Evolutionary conservation across 306 rosid genomes (phyloP).

Genomic region (Pyrus bretschneideri): DNA sequence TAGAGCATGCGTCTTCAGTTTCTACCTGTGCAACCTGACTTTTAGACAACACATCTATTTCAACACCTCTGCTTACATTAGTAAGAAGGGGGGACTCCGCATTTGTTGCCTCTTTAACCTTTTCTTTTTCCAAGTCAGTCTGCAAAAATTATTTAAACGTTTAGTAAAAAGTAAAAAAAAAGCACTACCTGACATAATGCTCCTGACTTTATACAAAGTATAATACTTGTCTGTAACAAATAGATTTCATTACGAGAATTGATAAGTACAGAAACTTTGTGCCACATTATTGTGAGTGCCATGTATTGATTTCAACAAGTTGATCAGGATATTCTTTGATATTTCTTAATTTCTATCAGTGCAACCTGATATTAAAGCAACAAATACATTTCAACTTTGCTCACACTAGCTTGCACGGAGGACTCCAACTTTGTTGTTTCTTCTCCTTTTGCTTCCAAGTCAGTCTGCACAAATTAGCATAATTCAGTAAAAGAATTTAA

Average conservation of each 20-base stretch:
- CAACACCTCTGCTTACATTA: constrained; percentile 9
- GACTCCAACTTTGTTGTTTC: constrained; percentile 1
- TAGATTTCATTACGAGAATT: not conserved
- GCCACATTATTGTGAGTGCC: not conserved
- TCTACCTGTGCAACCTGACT: constrained; percentile 34
- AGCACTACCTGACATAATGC: not conserved
- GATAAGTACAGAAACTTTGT: not conserved
- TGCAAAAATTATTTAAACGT: constrained; percentile 1
- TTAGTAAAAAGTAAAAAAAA: constrained; percentile 2
- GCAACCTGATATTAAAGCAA: constrained; percentile 34
- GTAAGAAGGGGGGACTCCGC: constrained; percentile 8
- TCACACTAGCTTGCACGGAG: constrained; percentile 1
- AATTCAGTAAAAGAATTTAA: not conserved
- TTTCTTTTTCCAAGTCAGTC: constrained; percentile 23
- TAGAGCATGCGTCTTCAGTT: constrained; percentile 34
- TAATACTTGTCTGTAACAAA: not conserved
- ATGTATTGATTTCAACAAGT: constrained; percentile 30
- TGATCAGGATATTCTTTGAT: constrained; percentile 39
- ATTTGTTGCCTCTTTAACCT: constrained; percentile 6
- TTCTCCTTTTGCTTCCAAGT: constrained; percentile 16
- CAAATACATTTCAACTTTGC: constrained; percentile 21
- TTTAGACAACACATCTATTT: constrained; percentile 33
- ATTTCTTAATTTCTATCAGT: constrained; percentile 30
- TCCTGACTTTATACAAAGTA: constrained; percentile 8
- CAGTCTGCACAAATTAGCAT: constrained; percentile 12